Percentiles rank a stretch among this genome's conserved stretches.
Conservation (phyloP, 257 asterid genomes). For the Gardenia jasminoides region DNA sequence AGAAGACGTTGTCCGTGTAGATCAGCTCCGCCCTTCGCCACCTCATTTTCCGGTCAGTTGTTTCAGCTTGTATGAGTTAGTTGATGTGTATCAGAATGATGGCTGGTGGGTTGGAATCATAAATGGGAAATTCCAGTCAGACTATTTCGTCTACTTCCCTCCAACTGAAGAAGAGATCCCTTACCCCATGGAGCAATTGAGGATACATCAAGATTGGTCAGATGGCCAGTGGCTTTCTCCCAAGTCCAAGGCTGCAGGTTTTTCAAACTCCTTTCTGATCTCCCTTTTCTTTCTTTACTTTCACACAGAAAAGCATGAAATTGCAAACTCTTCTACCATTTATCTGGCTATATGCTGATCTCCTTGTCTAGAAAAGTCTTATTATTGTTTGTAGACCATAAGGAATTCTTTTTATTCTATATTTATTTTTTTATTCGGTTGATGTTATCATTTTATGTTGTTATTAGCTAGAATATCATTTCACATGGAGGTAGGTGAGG, state of each 20-base stretch:
- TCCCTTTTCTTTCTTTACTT: no score
- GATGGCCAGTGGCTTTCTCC: background rate
- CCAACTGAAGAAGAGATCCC: background rate
- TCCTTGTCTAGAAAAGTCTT: no score
- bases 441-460: no score
- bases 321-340: background rate
- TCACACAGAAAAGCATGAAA: no score
- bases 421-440: no score
- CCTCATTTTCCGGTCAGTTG: constrained; percentile 11
- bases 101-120: constrained; percentile 54
- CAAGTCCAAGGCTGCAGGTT: no score
- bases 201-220: background rate
- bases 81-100: constrained; percentile 38
- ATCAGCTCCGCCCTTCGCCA: constrained; percentile 36
- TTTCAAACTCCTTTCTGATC: no score
- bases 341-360: background rate
- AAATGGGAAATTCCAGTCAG: constrained; percentile 9
- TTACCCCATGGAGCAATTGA: background rate
- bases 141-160: background rate
- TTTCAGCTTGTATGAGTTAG: constrained; percentile 25
- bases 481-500: background rate
- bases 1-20: constrained; percentile 25
- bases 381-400: background rate
- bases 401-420: no score
- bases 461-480: no score